Percentiles rank a stretch among this genome's conserved stretches.
Conservation (phyloP, 2,329 filamentous ascomycete species). For the Trichoderma semiorbis region DNA sequence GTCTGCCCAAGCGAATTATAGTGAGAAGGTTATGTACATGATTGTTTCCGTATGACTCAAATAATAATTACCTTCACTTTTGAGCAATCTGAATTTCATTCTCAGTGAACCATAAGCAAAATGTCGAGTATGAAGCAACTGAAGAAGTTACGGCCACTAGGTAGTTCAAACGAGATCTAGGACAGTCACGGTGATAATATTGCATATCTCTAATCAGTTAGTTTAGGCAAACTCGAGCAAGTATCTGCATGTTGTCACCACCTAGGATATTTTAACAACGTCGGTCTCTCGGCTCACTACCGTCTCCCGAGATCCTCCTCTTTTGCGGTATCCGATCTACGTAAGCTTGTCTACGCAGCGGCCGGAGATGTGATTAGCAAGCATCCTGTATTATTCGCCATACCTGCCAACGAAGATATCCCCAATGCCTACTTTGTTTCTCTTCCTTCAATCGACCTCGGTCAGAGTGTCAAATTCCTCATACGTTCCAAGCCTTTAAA, state of each 20-base stretch:
- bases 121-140: not conserved
- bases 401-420: not conserved
- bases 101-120: not conserved
- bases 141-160: not conserved
- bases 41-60: not conserved
- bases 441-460: not conserved
- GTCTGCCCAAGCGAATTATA: not conserved
- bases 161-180: not conserved
- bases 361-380: not conserved
- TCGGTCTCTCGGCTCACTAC: constrained; percentile 39
- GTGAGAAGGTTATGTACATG: not conserved
- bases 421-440: not conserved
- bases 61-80: not conserved
- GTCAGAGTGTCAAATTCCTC: not conserved
- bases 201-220: not conserved
- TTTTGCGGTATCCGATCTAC: not conserved
- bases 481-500: not conserved
- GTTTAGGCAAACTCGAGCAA: constrained; percentile 40
- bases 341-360: not conserved
- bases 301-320: constrained; percentile 16
- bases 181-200: not conserved
- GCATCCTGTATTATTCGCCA: not conserved
- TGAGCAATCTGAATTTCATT: not conserved
- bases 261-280: constrained; percentile 42
- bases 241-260: constrained; percentile 42